Evolutionary conservation across 1,284 basidiomycete genomes (phyloP), one percentile per base, ranked within the genome.

Genomic region (Irpex sp.): DNA sequence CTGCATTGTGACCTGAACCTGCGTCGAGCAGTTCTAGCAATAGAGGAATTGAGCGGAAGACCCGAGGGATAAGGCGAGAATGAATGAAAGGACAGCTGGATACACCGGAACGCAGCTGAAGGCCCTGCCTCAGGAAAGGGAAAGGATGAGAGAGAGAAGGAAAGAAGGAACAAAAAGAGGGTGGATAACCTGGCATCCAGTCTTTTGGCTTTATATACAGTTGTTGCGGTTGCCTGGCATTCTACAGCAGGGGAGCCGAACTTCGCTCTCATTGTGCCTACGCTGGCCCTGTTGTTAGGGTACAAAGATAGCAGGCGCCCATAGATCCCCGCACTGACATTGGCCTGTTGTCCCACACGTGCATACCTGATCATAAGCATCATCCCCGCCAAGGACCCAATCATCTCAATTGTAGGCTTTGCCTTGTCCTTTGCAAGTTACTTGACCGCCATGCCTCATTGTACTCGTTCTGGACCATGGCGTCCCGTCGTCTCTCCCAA

Each of bases 1-100:
- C 70, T 83, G 82, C 85, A 87, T 87, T 68, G 69, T 66, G 66
- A 26, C 61, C 34, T 40, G 49, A 65, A 66, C 71, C 69, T 69
- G 69, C 69, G 69, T 71, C 65, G 64, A 67, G 69, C 66, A 68
- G 68, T 66, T 65, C 65, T 72, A 73, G 55, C 69, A 67, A 63
- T 60, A 58, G 9, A 70, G 67, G 71, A 72, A 64, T 62, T 67
- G 61, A 61, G 62, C 26, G 26, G 65, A 58, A 44, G 62, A 59
- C 62, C 58, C 57, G 63, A 15, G 68, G 64, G 59, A 58, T 57
- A 59, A 64, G 64, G 61, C 61, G 58, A 60, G 47, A 61, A 59
- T 49, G 49, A 65, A 65, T 62, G 67, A 71, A 69, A 69, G 66
- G 62, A 71, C 71, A 72, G 66, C 66, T 63, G 62, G 59, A 15